These are phyloP conservation scores for Gossypium trilobum DNA, from an alignment of 441 rosid species.

Conservation along the genomic window DNA sequence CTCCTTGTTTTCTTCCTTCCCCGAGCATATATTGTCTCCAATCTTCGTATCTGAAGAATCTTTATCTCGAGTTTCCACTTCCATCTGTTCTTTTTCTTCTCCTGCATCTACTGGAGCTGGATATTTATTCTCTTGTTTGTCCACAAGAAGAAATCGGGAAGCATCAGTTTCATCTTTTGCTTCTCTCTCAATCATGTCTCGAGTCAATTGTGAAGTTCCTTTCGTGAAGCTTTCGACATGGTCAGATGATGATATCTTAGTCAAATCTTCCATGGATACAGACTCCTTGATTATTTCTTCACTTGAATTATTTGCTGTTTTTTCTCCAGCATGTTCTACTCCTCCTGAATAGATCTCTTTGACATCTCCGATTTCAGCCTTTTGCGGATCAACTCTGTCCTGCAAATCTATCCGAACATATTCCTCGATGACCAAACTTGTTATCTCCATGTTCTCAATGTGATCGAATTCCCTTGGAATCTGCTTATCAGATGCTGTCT, in stretches of 20 bases:
- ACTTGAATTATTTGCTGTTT: not conserved
- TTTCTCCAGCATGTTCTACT: constrained; percentile 17
- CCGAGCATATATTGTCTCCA: not conserved
- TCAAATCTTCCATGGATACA: constrained; percentile 22
- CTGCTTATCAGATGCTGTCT: constrained; percentile 20
- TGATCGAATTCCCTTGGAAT: constrained; percentile 21
- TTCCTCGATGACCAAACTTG: constrained; percentile 15
- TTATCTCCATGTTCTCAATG: constrained; percentile 6
- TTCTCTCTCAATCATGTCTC: constrained; percentile 14
- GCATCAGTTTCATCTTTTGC: not conserved
- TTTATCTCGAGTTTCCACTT: constrained; percentile 5
- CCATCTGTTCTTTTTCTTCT: not conserved
- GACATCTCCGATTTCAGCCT: constrained; percentile 22
- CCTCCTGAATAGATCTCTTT: constrained; percentile 18
- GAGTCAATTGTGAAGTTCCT: constrained; percentile 16
- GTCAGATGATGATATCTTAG: constrained; percentile 29
- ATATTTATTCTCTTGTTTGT: not conserved
- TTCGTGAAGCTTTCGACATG: constrained; percentile 27
- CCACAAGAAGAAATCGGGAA: not conserved
- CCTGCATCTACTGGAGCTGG: not conserved
- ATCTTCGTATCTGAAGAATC: not conserved
- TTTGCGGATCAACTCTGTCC: constrained; percentile 21
- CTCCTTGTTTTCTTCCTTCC: not conserved
- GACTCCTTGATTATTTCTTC: constrained; percentile 16
- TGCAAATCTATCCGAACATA: constrained; percentile 7